These are phyloP conservation scores for Pseudotulostoma volvatum DNA, from an alignment of 495 filamentous ascomycete genomes.

Conservation along the genomic window DNA sequence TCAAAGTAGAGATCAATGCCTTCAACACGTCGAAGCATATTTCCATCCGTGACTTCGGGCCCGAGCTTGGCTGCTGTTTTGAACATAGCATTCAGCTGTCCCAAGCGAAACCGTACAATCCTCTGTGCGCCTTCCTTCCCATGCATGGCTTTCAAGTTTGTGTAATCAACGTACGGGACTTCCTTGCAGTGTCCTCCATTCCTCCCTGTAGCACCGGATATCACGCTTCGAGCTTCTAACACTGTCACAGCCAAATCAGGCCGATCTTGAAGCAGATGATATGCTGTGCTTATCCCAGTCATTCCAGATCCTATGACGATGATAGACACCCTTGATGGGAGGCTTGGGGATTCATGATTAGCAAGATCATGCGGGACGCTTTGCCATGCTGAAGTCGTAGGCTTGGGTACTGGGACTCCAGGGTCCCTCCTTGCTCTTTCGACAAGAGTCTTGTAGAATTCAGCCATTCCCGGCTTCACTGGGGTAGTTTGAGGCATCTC, in stretches of 20 bases:
- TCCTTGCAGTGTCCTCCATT: constrained; percentile 25
- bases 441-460: too few relatives aligned
- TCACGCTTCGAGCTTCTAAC: constrained; percentile 63
- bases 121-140: constrained; percentile 13
- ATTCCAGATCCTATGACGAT: constrained; percentile 55
- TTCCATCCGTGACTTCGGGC: constrained; percentile 2
- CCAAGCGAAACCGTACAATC: constrained; percentile 19
- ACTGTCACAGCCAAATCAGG: constrained; percentile 37
- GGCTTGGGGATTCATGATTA: constrained; percentile 23
- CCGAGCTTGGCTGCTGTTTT: constrained; percentile 13
- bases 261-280: constrained; percentile 29
- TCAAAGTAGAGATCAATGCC: constrained; percentile 2
- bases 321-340: constrained; percentile 33
- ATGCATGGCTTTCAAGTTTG: constrained; percentile 8
- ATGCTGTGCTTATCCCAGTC: constrained; percentile 43
- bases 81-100: constrained; percentile 12
- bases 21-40: constrained; percentile 2
- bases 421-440: constrained; percentile 3
- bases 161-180: constrained; percentile 18
- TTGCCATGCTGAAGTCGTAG: constrained; percentile 52
- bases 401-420: constrained; percentile 32
- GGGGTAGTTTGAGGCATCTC: too few relatives aligned
- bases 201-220: constrained; percentile 60
- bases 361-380: constrained; percentile 36
- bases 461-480: too few relatives aligned